Base-by-base conservation (phyloP, 306 rosid species). In the Delonix regia region DNA sequence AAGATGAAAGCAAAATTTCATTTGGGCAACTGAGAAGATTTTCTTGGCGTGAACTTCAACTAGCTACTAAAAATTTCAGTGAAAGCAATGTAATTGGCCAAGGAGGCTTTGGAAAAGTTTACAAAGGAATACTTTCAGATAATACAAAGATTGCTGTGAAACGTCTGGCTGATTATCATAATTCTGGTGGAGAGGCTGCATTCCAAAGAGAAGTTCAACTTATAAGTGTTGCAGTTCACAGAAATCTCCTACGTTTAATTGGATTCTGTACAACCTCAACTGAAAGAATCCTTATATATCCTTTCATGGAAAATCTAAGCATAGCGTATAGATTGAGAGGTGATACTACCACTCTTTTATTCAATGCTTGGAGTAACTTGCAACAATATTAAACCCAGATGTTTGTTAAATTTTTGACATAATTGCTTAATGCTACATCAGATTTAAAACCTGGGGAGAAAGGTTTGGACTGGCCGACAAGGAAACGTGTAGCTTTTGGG, bases 41-140 rank as follows among this genome's bases (percentile, higher is more conserved):
- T 82, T 95, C 97, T 18, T 84, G 85, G 97, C 95, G 97, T 9
- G 99, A 92, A 89, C 82, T 95, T 66, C 99, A 92, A 59, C 55
- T 86, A 47, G 98, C 99, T 27, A 95, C 98, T 4, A 91, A 86
- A 41, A 90, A 89, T 73, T 95, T 92, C 64, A 79, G 89, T 47
- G 97, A 92, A 61, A 80, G 87, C 85, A 91, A 87, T 81, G 78
- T 95, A 21, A 95, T 95, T 69, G 99, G 99, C 36, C 98, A 95
- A 47, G 99, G 99, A 73, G 99, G 99, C 9, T 95, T 95, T 83
- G 99, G 98, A 75, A 95, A 88, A 88, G 99, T 95, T 48, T 95
- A 92, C 80, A 95, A 71, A 87, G 99, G 99, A 62, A 65, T 87
- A 48, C 98, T 95, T 80, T 75, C 86, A 27, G 93, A 92, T 81